Percentiles rank a stretch among this genome's conserved stretches.
phyloP scores from a whole-genome alignment of 2,329 filamentous ascomycete species.

The Aureobasidium sp. region DNA sequence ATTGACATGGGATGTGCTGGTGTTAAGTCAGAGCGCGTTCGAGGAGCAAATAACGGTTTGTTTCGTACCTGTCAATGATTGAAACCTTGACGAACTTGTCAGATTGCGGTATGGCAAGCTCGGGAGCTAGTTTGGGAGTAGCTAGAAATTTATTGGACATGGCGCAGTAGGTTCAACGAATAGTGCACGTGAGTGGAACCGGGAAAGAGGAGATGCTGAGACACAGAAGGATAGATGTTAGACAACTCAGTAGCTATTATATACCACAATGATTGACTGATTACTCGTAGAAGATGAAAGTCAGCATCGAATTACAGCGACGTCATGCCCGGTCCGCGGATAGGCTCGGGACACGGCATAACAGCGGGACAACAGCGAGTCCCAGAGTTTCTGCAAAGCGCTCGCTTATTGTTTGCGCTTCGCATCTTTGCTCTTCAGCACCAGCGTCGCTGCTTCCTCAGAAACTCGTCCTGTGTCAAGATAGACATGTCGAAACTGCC shows the following conservation, averaged over 20 bases:
- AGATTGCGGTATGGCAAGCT: constrained; percentile 26
- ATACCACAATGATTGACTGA: not conserved
- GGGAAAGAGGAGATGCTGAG: not conserved
- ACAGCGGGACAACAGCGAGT: too few relatives aligned
- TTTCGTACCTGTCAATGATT: constrained; percentile 26
- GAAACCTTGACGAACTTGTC: constrained; percentile 26
- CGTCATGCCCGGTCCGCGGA: not conserved
- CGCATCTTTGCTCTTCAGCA: not conserved
- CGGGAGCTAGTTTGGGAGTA: constrained; percentile 23
- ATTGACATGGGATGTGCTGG: constrained; percentile 26
- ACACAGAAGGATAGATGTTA: not conserved
- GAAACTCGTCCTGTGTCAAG: not conserved
- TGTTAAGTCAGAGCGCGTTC: not conserved
- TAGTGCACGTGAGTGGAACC: not conserved
- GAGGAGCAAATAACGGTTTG: not conserved
- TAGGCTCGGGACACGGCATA: not conserved
- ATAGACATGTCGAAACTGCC: not conserved
- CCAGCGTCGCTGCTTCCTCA: not conserved
- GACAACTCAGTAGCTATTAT: not conserved
- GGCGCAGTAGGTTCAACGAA: not conserved
- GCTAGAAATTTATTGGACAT: constrained; percentile 19
- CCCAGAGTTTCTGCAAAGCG: not conserved
- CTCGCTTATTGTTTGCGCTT: not conserved
- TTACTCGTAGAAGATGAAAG: not conserved
- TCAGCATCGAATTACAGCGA: not conserved